Conservation (phyloP, 169 alveolate genomes). For the Eimeria necatrix region DNA sequence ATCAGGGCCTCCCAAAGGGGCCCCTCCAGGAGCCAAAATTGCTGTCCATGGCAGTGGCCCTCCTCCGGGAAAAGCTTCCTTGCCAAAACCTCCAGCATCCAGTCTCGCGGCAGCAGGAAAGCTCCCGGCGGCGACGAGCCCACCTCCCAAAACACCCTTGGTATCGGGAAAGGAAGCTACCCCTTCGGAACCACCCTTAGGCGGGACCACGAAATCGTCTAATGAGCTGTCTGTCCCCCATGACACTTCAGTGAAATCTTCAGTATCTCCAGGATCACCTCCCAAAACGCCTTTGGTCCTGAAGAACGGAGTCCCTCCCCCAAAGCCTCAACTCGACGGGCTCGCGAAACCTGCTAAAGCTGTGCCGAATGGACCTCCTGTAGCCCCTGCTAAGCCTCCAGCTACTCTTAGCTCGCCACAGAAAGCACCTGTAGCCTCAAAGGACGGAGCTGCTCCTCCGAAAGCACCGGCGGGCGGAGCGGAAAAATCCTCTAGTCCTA, state of each 20-base stretch:
- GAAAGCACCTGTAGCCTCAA: not conserved
- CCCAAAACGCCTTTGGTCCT: conserved; percentile 17
- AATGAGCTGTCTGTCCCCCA: not conserved
- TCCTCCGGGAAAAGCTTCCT: conserved; percentile 56
- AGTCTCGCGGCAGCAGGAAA: not conserved
- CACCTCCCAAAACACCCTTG: conserved; percentile 12
- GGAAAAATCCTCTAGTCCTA: not conserved
- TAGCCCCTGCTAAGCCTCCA: not conserved
- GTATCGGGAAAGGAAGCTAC: not conserved
- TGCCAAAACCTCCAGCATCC: conserved; percentile 18
- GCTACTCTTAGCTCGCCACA: not conserved
- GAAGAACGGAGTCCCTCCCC: not conserved
- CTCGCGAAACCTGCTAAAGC: not conserved
- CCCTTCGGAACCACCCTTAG: not conserved
- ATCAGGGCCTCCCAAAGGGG: conserved; percentile 44
- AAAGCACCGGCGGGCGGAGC: not conserved
- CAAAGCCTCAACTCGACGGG: conserved; percentile 3
- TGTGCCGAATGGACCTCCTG: not conserved
- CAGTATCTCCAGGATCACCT: not conserved
- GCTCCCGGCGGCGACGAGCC: not conserved
- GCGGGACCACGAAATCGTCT: not conserved
- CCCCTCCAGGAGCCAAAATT: conserved; percentile 54
- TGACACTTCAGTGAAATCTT: not conserved
- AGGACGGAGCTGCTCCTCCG: not conserved
- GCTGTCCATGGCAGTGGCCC: conserved; percentile 56